Evolutionary conservation across 148 eudicot species (phyloP), one percentile per base, ranked within the genome.

Genomic region (Chenopodium quinoa): DNA sequence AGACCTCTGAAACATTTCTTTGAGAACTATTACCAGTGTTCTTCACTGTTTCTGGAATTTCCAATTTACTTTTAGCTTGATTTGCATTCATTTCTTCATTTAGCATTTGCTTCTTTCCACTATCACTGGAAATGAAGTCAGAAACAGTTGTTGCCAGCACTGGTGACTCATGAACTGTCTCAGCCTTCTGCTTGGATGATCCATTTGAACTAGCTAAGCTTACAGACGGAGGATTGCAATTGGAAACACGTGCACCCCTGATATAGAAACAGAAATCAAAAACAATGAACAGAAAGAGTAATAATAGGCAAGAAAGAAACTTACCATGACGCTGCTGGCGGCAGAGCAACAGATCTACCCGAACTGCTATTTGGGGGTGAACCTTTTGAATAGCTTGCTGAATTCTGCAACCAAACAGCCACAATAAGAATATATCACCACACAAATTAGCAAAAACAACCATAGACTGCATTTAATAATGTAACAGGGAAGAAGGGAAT

Each of bases 321-420:
- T 14, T 90, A 96, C 99, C 99, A 96, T 77, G 93, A 94, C 31
- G 97, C 98, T 76, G 95, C 93, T 12, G 95, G 88, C 9, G 98
- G 98, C 81, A 94, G 95, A 81, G 85, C 93, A 75, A 86, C 93
- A 79, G 94, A 84, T 81, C 89, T 90, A 32, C 92, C 92, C 84
- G 97, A 87, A 84, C 91, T 94, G 81, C 89, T 94, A 83, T 88
- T 83, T 78, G 94, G 94, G 29, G 95, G 94, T 63, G 92, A 91
- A 80, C 79, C 77, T 89, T 80, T 89, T 25, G 79, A 68, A 76
- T 75, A 85, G 71, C 80, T 87, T 23, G 85, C 83, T 60, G 88
- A 12, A 86, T 85, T 90, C 93, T 95, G 93, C 81, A 66, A 86
- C 31, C 63, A 74, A 77, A 31, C 83, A 82, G 82, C 69, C 34